phyloP scores from a whole-genome alignment of 495 filamentous ascomycete genomes.

The Haplographium delicatum region DNA sequence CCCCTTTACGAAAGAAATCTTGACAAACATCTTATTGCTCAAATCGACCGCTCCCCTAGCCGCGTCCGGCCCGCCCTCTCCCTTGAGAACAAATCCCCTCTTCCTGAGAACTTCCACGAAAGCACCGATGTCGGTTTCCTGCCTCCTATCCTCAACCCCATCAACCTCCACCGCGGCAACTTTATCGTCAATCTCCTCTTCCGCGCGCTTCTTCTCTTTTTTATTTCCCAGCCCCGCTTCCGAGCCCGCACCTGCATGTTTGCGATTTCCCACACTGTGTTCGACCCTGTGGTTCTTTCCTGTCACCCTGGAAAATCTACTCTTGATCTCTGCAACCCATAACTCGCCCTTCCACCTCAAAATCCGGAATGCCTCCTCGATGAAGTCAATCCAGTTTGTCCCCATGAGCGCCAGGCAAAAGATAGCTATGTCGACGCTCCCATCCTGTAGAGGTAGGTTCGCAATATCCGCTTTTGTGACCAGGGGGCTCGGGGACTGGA shows the following conservation, averaged over 20 bases:
- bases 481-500: conserved; percentile 50
- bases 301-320: conserved; percentile 67
- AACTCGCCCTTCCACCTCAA: conserved; percentile 89
- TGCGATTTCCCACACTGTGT: conserved; percentile 53
- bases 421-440: conserved; percentile 74
- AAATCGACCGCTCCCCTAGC: conserved; percentile 55
- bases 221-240: conserved; percentile 44
- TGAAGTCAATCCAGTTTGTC: conserved; percentile 93
- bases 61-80: conserved; percentile 30
- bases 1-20: conserved; percentile 86
- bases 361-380: conserved; percentile 90
- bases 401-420: conserved; percentile 98
- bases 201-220: conserved; percentile 49
- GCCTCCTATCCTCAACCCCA: conserved; percentile 40
- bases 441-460: conserved; percentile 66
- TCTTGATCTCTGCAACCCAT: conserved; percentile 96
- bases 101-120: conserved; percentile 73
- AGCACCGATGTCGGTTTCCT: conserved; percentile 79
- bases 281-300: conserved; percentile 37
- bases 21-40: conserved; percentile 96
- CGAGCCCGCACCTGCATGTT: no score
- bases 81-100: conserved; percentile 67
- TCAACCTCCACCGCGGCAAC: conserved; percentile 49
- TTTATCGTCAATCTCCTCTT: conserved; percentile 39
- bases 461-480: conserved; percentile 87